Conservation (phyloP, 1,284 basidiomycete genomes). For the Marasmius tenuissimus region DNA sequence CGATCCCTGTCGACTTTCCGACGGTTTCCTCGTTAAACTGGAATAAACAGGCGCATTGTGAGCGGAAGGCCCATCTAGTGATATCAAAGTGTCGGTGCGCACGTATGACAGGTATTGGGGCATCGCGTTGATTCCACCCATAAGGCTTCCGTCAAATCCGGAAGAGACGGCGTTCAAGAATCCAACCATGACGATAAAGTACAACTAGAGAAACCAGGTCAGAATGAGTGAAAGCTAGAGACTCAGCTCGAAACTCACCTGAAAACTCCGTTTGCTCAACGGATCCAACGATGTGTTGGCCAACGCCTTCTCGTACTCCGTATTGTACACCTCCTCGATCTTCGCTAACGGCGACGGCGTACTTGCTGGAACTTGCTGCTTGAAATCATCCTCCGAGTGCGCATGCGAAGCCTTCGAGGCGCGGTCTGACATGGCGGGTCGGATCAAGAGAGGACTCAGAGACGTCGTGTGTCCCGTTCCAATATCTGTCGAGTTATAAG, state of each 20-base stretch:
- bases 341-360: conserved; percentile 1
- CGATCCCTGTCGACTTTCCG: conserved; percentile 5
- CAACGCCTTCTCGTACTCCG: conserved; percentile 21
- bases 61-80: not conserved
- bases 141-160: conserved; percentile 28
- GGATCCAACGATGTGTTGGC: conserved; percentile 19
- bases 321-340: conserved; percentile 24
- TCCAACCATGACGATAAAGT: conserved; percentile 28
- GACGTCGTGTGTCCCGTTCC: not conserved
- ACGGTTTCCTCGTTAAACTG: not conserved
- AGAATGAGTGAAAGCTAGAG: not conserved
- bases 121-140: conserved; percentile 30
- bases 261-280: conserved; percentile 23
- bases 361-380: not conserved
- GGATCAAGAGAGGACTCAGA: not conserved
- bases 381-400: not conserved
- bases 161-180: conserved; percentile 28
- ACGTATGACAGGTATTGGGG: conserved; percentile 23
- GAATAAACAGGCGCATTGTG: not conserved
- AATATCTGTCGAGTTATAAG: not conserved
- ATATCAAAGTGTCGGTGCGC: not conserved
- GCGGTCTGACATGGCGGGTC: not conserved
- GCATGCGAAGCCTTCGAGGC: not conserved
- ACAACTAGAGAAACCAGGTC: conserved; percentile 17
- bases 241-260: conserved; percentile 14